These are phyloP conservation scores for Hortiboletus flavorubellus DNA, from an alignment of 768 basidiomycete species.

Conservation along the genomic window DNA sequence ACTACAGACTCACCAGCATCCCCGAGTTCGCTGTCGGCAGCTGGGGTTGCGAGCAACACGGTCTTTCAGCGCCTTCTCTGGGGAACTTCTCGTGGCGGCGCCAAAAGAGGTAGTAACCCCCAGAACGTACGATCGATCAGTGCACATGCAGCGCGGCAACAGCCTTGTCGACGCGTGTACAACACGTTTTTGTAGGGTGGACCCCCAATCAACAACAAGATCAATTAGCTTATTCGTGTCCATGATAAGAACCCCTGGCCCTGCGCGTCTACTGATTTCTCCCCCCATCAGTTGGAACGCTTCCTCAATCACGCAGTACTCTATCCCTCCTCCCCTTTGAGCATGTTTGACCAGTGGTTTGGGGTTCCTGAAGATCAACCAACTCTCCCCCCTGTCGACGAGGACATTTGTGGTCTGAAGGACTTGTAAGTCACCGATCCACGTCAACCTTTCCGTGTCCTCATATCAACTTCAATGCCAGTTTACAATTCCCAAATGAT, in stretches of 20 bases:
- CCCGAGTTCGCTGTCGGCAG: conserved; percentile 16
- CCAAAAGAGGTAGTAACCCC: conserved; percentile 17
- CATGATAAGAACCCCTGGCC: conserved; percentile 29
- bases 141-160: conserved; percentile 25
- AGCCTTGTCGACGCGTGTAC: conserved; percentile 32
- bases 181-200: conserved; percentile 37
- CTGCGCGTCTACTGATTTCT: conserved; percentile 12
- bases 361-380: conserved; percentile 13
- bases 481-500: neutral
- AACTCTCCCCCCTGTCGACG: conserved; percentile 22
- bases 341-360: conserved; percentile 21
- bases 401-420: conserved; percentile 15
- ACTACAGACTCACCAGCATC: neutral
- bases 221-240: conserved; percentile 19
- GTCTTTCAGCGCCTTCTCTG: conserved; percentile 10
- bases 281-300: conserved; percentile 2
- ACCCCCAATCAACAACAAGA: conserved; percentile 33
- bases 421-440: conserved; percentile 19
- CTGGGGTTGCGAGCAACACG: neutral
- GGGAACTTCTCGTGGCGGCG: conserved; percentile 17
- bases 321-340: neutral
- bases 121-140: conserved; percentile 21
- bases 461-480: conserved; percentile 9
- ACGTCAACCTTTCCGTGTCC: neutral
- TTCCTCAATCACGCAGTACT: neutral